Evolutionary conservation across 1,284 basidiomycete genomes (phyloP).

Genomic region (Vanrija pseudolonga): DNA sequence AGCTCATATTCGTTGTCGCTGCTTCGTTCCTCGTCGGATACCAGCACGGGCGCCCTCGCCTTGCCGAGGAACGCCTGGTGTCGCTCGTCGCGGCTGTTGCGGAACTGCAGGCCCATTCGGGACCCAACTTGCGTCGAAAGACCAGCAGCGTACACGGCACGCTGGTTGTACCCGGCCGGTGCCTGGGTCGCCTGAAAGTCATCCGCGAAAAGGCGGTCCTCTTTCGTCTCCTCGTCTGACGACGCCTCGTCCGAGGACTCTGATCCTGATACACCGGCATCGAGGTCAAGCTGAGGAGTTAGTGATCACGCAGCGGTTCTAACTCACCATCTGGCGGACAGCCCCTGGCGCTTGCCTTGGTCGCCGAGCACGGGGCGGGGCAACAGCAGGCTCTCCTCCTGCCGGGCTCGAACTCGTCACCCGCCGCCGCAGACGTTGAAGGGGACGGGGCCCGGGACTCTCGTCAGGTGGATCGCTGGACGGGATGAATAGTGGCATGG

Average conservation of each 20-base stretch:
- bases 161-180: conserved; percentile 49
- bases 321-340: not conserved
- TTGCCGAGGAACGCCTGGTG: conserved; percentile 35
- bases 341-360: not conserved
- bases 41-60: conserved; percentile 37
- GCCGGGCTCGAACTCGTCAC: not conserved
- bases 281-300: conserved; percentile 33
- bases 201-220: conserved; percentile 48
- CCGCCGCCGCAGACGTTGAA: conserved; percentile 10
- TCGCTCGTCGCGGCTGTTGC: not conserved
- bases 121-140: conserved; percentile 38
- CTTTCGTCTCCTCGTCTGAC: conserved; percentile 44
- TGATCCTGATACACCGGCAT: conserved; percentile 36
- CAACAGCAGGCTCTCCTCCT: too few species aligned
- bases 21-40: conserved; percentile 38
- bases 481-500: not conserved
- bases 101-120: conserved; percentile 35
- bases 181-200: conserved; percentile 52
- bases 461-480: not conserved
- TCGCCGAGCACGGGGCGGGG: not conserved
- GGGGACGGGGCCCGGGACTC: conserved; percentile 5
- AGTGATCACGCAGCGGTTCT: not conserved
- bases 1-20: conserved; percentile 45
- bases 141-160: conserved; percentile 42
- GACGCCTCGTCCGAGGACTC: conserved; percentile 33